Conservation (phyloP, 164 flowering plant species). For the Kingdonia uniflora region DNA sequence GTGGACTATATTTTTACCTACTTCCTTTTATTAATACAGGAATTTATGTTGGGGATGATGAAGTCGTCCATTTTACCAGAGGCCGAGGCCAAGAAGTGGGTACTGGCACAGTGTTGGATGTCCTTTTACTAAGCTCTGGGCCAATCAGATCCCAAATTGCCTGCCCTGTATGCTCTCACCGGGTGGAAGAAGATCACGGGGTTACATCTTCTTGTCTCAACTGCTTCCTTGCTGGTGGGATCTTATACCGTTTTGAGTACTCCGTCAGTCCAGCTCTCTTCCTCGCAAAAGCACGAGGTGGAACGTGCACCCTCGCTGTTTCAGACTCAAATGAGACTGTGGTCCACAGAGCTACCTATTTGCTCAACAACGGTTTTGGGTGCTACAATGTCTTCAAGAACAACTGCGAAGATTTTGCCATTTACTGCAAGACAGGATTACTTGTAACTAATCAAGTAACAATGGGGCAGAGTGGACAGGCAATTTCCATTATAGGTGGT, state of each 20-base stretch:
- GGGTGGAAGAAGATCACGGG: constrained; percentile 28
- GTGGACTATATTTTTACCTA: not conserved
- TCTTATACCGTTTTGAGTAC: constrained; percentile 30
- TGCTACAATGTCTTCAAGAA: constrained; percentile 31
- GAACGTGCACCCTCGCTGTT: constrained; percentile 37
- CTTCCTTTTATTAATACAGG: constrained; percentile 22
- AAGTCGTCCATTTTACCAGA: constrained; percentile 83
- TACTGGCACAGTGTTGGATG: constrained; percentile 73
- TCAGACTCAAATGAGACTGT: constrained; percentile 25
- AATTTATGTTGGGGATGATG: constrained; percentile 68
- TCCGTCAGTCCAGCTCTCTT: constrained; percentile 24
- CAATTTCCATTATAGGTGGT: constrained; percentile 19
- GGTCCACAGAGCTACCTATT: constrained; percentile 26
- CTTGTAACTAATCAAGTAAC: constrained; percentile 15
- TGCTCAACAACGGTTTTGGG: constrained; percentile 34
- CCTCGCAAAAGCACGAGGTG: constrained; percentile 29
- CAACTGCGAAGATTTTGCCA: constrained; percentile 40
- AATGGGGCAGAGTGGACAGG: constrained; percentile 38
- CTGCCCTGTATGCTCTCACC: constrained; percentile 34
- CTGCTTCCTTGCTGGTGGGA: constrained; percentile 34
- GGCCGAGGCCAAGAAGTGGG: constrained; percentile 76
- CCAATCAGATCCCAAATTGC: constrained; percentile 17
- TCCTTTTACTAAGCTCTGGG: constrained; percentile 36
- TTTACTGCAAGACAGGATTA: constrained; percentile 38
- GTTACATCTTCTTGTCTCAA: constrained; percentile 32